phyloP scores from a whole-genome alignment of 495 filamentous ascomycete species.

The Daldinia bambusicola region DNA sequence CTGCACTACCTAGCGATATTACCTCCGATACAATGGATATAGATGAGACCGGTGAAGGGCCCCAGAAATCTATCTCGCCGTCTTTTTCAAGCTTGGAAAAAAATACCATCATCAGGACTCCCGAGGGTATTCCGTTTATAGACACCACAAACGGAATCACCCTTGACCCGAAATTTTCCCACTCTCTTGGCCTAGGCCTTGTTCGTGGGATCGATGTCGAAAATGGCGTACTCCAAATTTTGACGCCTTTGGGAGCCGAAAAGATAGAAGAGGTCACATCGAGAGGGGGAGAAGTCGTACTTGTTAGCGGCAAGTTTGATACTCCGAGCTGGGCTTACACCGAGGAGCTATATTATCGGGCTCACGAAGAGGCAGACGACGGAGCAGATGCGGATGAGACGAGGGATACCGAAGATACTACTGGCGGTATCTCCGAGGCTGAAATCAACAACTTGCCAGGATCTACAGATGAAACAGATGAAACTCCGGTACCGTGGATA shows the following conservation, averaged over 20 bases:
- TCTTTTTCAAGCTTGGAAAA: slow-evolving; percentile 19
- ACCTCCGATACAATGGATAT: slow-evolving; percentile 27
- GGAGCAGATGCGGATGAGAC: slow-evolving; percentile 33
- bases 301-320: slow-evolving; percentile 68
- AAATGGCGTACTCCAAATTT: slow-evolving; percentile 59
- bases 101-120: slow-evolving; percentile 25
- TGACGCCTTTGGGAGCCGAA: slow-evolving; percentile 58
- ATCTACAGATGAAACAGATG: slow-evolving; percentile 33
- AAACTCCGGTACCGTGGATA: slow-evolving; percentile 59
- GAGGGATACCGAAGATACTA: slow-evolving; percentile 37
- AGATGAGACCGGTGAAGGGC: slow-evolving; percentile 20
- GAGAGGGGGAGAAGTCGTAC: slow-evolving; percentile 55
- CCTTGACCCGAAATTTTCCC: slow-evolving; percentile 58
- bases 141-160: slow-evolving; percentile 52
- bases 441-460: slow-evolving; percentile 11
- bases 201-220: slow-evolving; percentile 64
- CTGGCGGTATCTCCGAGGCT: slow-evolving; percentile 20
- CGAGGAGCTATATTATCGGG: slow-evolving; percentile 56
- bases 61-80: not conserved
- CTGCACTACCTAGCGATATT: slow-evolving; percentile 17
- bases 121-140: slow-evolving; percentile 56
- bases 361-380: slow-evolving; percentile 35
- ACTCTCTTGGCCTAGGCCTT: slow-evolving; percentile 62
- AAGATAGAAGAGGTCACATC: slow-evolving; percentile 45
- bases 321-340: slow-evolving; percentile 68